Evolutionary conservation across 441 rosid species (phyloP).

Genomic region (Daphne laureola): DNA sequence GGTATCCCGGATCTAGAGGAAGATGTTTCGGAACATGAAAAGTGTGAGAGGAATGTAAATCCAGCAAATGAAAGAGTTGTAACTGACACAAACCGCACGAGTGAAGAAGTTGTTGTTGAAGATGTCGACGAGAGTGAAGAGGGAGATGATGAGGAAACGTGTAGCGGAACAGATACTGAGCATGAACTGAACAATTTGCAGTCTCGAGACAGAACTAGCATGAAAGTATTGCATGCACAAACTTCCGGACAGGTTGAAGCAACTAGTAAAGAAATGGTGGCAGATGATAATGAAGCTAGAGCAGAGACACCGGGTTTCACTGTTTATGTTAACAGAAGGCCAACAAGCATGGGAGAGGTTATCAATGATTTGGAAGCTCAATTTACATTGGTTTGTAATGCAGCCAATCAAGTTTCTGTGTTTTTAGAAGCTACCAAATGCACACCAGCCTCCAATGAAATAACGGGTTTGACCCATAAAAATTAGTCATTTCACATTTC

Average conservation of each 20-base stretch:
- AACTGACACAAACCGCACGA: slow-evolving; percentile 20
- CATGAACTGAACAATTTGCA: slow-evolving; percentile 24
- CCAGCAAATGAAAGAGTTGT: slow-evolving; percentile 25
- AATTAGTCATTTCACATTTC: neutral
- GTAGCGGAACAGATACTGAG: slow-evolving; percentile 32
- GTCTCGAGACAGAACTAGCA: slow-evolving; percentile 34
- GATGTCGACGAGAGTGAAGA: slow-evolving; percentile 55
- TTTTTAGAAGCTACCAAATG: slow-evolving; percentile 73
- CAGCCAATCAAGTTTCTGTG: slow-evolving; percentile 73
- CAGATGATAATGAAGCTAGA: slow-evolving; percentile 31
- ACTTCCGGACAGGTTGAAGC: slow-evolving; percentile 45
- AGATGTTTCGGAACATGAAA: slow-evolving; percentile 70
- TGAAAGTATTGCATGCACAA: slow-evolving; percentile 43
- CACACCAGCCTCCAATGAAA: slow-evolving; percentile 49
- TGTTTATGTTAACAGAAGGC: slow-evolving; percentile 83
- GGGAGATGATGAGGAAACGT: slow-evolving; percentile 41
- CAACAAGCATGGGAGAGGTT: slow-evolving; percentile 92
- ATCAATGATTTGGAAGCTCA: slow-evolving; percentile 86
- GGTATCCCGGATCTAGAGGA: slow-evolving; percentile 96
- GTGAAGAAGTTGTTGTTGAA: slow-evolving; percentile 76
- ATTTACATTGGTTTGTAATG: slow-evolving; percentile 52
- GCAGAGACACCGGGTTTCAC: slow-evolving; percentile 79
- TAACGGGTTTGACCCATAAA: slow-evolving; percentile 41
- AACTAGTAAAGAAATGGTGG: slow-evolving; percentile 45
- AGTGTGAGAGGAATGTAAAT: slow-evolving; percentile 24